Evolutionary conservation across 129 eudicot species (phyloP).

Genomic region (Arctium minus): DNA sequence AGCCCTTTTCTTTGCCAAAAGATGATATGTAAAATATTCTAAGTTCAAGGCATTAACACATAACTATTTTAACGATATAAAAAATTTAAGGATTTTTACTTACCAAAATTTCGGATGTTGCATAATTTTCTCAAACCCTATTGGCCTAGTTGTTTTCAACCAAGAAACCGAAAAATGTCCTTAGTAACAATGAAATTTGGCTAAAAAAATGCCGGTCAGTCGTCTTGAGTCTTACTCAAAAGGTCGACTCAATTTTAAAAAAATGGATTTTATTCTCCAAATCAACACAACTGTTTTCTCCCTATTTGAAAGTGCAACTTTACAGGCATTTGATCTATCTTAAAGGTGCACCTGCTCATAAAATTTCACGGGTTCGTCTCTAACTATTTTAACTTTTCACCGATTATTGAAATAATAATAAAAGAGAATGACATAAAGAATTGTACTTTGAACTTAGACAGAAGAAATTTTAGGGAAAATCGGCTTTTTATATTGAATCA

Average conservation of each 20-base stretch:
- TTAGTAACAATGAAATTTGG: no score
- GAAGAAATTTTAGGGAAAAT: neutral
- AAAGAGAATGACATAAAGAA: neutral
- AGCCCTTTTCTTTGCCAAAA: no score
- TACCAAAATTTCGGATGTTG: no score
- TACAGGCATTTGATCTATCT: neutral
- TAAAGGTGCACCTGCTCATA: neutral
- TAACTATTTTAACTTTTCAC: neutral
- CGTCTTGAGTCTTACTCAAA: neutral
- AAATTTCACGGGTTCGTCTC: neutral
- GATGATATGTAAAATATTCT: no score
- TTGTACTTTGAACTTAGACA: slow-evolving; percentile 14
- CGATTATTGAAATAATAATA: neutral
- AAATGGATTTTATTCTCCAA: neutral
- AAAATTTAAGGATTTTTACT: no score
- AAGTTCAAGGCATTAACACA: no score
- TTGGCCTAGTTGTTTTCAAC: neutral
- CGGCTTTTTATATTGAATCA: neutral
- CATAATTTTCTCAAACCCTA: neutral
- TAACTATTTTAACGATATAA: no score
- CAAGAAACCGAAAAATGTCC: no score
- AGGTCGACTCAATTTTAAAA: neutral
- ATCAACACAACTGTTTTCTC: neutral
- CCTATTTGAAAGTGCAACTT: neutral
- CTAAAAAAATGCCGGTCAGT: neutral